Conservation (phyloP, 768 basidiomycete species). For the Lanmaoa pseudosensibilis region DNA sequence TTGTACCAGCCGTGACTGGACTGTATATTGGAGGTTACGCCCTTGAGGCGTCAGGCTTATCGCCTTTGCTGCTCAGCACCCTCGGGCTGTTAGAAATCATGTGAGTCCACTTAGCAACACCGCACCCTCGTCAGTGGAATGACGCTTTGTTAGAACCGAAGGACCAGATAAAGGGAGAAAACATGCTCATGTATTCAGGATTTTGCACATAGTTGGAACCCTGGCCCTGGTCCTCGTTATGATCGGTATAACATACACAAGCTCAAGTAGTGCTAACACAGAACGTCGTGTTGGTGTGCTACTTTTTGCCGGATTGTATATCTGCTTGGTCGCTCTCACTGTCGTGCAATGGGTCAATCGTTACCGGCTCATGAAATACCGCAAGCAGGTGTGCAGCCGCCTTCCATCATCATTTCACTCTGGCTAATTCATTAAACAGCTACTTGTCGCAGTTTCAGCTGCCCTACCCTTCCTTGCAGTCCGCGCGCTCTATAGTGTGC, state of each 20-base stretch:
- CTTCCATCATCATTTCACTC: constrained; percentile 1
- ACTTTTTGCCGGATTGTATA: constrained; percentile 37
- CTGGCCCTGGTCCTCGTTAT: constrained; percentile 35
- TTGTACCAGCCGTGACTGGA: constrained; percentile 38
- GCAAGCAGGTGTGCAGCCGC: constrained; percentile 34
- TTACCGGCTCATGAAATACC: constrained; percentile 31
- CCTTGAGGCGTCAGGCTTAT: constrained; percentile 40
- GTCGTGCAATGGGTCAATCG: constrained; percentile 54
- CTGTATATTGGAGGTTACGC: constrained; percentile 54
- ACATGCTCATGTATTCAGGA: constrained; percentile 15
- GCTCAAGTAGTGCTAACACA: constrained; percentile 16
- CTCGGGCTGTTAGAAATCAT: constrained; percentile 37
- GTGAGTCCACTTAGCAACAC: constrained; percentile 26
- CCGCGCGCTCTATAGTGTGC: constrained; percentile 47
- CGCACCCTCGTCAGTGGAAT: not conserved
- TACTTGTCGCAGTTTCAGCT: constrained; percentile 52
- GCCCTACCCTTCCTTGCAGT: constrained; percentile 63
- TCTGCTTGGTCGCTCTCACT: constrained; percentile 47
- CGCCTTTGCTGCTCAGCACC: constrained; percentile 39
- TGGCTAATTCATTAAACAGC: constrained; percentile 37
- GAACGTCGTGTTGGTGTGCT: constrained; percentile 37
- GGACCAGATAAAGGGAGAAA: constrained; percentile 23
- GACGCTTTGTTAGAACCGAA: constrained; percentile 28
- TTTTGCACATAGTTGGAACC: constrained; percentile 31
- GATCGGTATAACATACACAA: constrained; percentile 29